These are phyloP conservation scores for Penicillium soppii DNA, from an alignment of 495 filamentous ascomycete genomes.

Conservation along the genomic window DNA sequence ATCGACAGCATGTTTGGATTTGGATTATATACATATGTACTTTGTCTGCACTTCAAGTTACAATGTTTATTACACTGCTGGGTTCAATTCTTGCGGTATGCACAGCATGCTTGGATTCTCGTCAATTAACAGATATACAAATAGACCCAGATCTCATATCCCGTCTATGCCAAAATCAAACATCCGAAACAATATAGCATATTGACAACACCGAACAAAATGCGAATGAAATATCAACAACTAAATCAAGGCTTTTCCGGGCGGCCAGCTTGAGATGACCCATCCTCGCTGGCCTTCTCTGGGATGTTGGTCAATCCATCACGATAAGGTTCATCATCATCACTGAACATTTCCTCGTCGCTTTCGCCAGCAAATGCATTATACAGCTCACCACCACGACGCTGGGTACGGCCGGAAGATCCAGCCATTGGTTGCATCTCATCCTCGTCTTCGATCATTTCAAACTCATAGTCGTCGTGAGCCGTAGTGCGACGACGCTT, in stretches of 20 bases:
- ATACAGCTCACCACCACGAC: slow-evolving; percentile 81
- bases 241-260: slow-evolving; percentile 20
- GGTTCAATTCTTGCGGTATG: not conserved
- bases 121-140: slow-evolving; percentile 4
- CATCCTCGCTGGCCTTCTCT: slow-evolving; percentile 18
- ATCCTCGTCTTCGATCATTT: slow-evolving; percentile 84
- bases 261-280: slow-evolving; percentile 10
- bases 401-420: slow-evolving; percentile 37
- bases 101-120: not conserved
- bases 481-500: slow-evolving; percentile 71
- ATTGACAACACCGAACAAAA: slow-evolving; percentile 9
- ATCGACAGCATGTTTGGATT: no score
- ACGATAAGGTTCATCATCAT: slow-evolving; percentile 51
- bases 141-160: not conserved
- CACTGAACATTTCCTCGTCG: slow-evolving; percentile 67
- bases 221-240: slow-evolving; percentile 11
- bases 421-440: slow-evolving; percentile 56
- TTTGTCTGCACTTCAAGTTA: no score
- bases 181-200: not conserved
- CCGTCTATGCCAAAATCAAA: slow-evolving; percentile 1
- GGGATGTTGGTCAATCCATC: slow-evolving; percentile 32
- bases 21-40: no score
- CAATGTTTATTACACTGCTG: not conserved
- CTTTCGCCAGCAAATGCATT: slow-evolving; percentile 86
- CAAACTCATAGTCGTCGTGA: slow-evolving; percentile 91